Base-by-base conservation (phyloP, 768 basidiomycete genomes). In the Psilocybe azurescens region DNA sequence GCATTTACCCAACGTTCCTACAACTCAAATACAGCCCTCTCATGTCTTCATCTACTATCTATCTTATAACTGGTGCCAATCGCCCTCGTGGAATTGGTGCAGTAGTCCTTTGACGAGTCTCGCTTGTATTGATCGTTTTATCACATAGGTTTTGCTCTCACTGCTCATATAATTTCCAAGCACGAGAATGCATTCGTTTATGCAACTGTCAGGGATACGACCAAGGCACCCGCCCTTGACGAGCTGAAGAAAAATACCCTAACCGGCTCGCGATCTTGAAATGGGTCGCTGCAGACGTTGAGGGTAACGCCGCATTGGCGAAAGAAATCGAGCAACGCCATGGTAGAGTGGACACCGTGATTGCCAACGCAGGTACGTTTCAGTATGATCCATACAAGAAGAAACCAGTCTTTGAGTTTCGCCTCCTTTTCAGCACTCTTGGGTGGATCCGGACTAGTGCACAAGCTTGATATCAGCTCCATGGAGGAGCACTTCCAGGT, bases 291-390 rank as follows among this genome's bases (percentile, higher is more conserved):
- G 52, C 29, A 38, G 52, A 53, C n/a, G 16, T 30, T 16, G 32
- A 33, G 8, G 33, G 52, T 2, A 53, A 53, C n/a, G n/a, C 30
- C 2, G 30, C 52, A 3, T n/a, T 53, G 33, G 52, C 33, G 16
- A 53, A 53, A 53, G 52, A 53, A 18, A 53, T 53, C n/a, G 52
- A 53, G n/a, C 32, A 33, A 28, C 30, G 33, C 5, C 52, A 53
- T 53, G 52, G 52, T 1, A 32, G 52, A 18, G 32, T 53, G 13
- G 52, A 53, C 16, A 53, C 52, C 13, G 52, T 53, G 14, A 53
- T 53, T 38, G 52, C 32, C 14, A 53, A 53, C 11, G 52, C 52
- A 5, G 33, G 52, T 53, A 53, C 14, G 36, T 24, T 10, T 14
- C 30, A 2, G 30, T 24, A 52, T 24, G 24, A 24, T 2, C 24